Base-by-base conservation (phyloP, 129 eudicot genomes). In the Escallonia rubra region DNA sequence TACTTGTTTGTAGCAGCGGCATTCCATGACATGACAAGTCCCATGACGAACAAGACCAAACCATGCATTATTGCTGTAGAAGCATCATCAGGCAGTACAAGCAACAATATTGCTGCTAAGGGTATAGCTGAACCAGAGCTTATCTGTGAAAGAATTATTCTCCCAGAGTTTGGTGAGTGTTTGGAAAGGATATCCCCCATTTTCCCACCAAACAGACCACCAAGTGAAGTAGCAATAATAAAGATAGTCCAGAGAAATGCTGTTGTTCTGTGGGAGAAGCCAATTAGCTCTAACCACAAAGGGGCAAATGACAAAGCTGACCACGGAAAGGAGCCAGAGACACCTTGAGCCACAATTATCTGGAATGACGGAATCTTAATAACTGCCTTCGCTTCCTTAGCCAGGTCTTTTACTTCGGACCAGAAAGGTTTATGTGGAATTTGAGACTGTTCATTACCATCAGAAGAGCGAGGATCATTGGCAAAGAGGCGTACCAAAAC, bases 1-100 rank as follows among this genome's bases (percentile, higher is more conserved):
- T 82, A 83, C 88, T 72, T 79, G 82, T 83, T 83, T 63, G 88
- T 83, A 3, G 84, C 88, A 11, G 88, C 76, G 42, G 72, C 84
- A 59, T 72, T 72, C 88, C 88, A 83, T 2, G 84, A 79, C 34
- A 73, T 61, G 62, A 70, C 43, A 4, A 79, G 73, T 50, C 84
- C 88, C 82, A 76, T 79, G 11, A 72, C 2, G 39, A 83, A 67
- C 69, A 83, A 75, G 68, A 79, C 79, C 2, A 83, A 49, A 8
- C 88, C 88, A 48, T 83, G 88, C 66, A 63, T 8, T 4, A 62
- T 46, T 3, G 82, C 76, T 2, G 84, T 62, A 16, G 75, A 62
- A 64, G 88, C 79, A 53, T 79, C 74, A 79, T 83, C 79, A 42
- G 84, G 88, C 73, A 83, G 68, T 43, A 59, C 81, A 41, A 79